Conservation (phyloP, 2,329 filamentous ascomycete species). For the Teratosphaeriaceae sp. region DNA sequence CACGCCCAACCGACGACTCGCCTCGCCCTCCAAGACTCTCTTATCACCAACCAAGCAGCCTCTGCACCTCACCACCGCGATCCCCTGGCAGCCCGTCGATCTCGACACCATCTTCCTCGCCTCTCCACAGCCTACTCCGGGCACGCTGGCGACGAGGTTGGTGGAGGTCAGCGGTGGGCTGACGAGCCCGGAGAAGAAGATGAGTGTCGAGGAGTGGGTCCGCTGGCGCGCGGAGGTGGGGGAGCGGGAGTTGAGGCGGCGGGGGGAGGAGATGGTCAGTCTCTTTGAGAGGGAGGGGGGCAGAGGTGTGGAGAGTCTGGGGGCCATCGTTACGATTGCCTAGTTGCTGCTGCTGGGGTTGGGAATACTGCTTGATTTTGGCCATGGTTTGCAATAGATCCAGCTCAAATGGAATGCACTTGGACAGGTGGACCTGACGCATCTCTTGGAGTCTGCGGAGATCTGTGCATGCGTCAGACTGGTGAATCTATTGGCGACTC, state of each 20-base stretch:
- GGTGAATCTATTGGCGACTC: too few species aligned
- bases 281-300: conserved; percentile 78
- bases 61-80: conserved; percentile 45
- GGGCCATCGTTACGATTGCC: conserved; percentile 53
- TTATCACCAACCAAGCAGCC: conserved; percentile 39
- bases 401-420: too few species aligned
- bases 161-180: conserved; percentile 50
- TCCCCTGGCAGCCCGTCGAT: conserved; percentile 67
- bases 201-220: conserved; percentile 95
- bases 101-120: conserved; percentile 62
- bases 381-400: too few species aligned
- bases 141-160: conserved; percentile 19
- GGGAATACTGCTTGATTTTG: too few species aligned
- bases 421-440: too few species aligned
- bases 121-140: conserved; percentile 31
- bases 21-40: conserved; percentile 15
- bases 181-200: conserved; percentile 69
- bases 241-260: conserved; percentile 68
- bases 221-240: conserved; percentile 70
- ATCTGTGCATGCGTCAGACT: too few species aligned
- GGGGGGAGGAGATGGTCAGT: conserved; percentile 77
- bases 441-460: too few species aligned
- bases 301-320: conserved; percentile 68
- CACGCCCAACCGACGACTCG: conserved; percentile 27
- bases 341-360: too few species aligned